phyloP scores from a whole-genome alignment of 176 grass and related monocot species.

The Oryza rufipogon region DNA sequence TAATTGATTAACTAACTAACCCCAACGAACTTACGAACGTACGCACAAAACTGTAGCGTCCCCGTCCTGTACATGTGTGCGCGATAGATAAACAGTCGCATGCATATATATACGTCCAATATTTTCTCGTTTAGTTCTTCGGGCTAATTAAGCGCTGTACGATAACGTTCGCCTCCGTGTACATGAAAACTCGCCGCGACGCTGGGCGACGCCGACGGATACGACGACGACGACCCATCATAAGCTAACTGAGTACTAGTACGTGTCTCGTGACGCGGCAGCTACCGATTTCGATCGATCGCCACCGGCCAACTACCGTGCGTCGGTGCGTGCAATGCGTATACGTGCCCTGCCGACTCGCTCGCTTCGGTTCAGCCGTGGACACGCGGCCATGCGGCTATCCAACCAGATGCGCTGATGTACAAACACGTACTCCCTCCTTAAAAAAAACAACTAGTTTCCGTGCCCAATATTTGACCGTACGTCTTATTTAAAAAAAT shows the following conservation, averaged over 20 bases:
- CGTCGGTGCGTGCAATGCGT: not conserved
- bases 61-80: too few species aligned
- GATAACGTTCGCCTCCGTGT: too few species aligned
- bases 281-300: not conserved
- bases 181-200: not conserved
- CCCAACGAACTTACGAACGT: not conserved
- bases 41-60: not conserved
- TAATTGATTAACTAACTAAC: not conserved
- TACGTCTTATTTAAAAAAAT: too few species aligned
- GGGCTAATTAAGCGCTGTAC: not conserved
- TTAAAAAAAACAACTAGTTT: too few species aligned
- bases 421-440: too few species aligned
- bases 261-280: constrained; percentile 19
- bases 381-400: not conserved
- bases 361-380: not conserved
- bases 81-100: not conserved
- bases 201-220: not conserved
- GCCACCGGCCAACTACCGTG: not conserved
- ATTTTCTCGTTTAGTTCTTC: not conserved
- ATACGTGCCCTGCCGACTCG: not conserved
- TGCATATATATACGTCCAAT: not conserved
- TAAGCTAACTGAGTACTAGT: not conserved
- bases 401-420: not conserved
- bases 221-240: not conserved
- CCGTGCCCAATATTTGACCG: too few species aligned